Conservation (phyloP, 2,329 filamentous ascomycete genomes). For the Xylaria arbuscula region DNA sequence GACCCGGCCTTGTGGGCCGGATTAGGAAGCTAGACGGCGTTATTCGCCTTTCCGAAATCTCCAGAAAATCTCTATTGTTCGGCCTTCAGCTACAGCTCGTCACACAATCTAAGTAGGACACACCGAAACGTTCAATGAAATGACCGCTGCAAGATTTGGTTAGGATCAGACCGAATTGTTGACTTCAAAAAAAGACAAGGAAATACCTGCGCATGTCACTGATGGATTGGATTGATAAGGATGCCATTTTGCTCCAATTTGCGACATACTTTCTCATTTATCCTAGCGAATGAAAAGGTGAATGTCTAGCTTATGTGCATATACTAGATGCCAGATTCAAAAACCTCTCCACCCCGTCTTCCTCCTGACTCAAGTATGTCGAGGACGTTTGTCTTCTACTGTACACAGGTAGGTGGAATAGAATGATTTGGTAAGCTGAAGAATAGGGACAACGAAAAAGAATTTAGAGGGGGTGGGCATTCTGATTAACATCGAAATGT, state of each 20-base stretch:
- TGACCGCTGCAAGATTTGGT: too few species aligned
- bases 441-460: not conserved
- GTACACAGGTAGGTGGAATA: not conserved
- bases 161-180: too few species aligned
- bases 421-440: slow-evolving; percentile 1
- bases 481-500: not conserved
- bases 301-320: not conserved
- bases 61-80: not conserved
- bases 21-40: slow-evolving; percentile 5
- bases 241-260: too few species aligned
- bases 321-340: not conserved
- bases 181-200: too few species aligned
- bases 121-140: not conserved
- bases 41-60: slow-evolving; percentile 1
- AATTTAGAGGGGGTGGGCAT: slow-evolving; percentile 1
- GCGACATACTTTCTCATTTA: too few species aligned
- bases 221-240: too few species aligned
- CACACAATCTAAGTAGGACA: not conserved
- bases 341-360: not conserved
- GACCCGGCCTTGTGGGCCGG: not conserved
- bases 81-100: not conserved
- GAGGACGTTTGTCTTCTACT: not conserved
- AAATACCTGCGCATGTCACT: too few species aligned
- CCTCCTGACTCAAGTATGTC: not conserved
- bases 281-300: too few species aligned